Evolutionary conservation across 148 eudicot genomes (phyloP).

Genomic region (Beta vulgaris): DNA sequence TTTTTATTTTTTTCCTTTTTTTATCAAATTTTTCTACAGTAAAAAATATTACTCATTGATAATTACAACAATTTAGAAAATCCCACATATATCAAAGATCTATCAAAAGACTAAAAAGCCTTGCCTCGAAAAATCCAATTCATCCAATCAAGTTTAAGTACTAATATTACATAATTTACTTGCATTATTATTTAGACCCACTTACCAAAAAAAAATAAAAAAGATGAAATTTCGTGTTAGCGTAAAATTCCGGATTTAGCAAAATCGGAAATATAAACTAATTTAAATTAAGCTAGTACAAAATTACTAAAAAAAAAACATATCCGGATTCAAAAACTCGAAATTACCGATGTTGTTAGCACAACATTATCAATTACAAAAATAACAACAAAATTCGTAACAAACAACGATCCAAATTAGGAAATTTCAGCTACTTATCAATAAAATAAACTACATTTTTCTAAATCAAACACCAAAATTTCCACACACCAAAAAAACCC

Average conservation of each 20-base stretch:
- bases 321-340: constrained; percentile 5
- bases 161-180: neutral
- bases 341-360: neutral
- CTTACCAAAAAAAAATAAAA: neutral
- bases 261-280: neutral
- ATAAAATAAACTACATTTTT: constrained; percentile 5
- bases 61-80: constrained; percentile 20
- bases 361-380: neutral
- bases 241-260: constrained; percentile 20
- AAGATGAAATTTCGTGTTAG: constrained; percentile 2
- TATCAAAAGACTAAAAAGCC: constrained; percentile 24
- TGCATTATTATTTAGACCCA: constrained; percentile 4
- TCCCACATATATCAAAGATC: constrained; percentile 27
- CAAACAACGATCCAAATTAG: neutral
- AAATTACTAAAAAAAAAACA: neutral
- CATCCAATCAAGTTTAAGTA: constrained; percentile 9
- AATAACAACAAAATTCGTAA: neutral
- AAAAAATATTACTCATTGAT: too few species aligned
- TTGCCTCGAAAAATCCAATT: constrained; percentile 23
- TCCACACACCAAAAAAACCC: neutral
- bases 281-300: neutral
- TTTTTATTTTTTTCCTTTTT: neutral
- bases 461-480: constrained; percentile 3
- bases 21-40: too few species aligned
- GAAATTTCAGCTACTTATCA: neutral